phyloP scores from a whole-genome alignment of 2,329 filamentous ascomycete species.

The Orbilia brochopaga region DNA sequence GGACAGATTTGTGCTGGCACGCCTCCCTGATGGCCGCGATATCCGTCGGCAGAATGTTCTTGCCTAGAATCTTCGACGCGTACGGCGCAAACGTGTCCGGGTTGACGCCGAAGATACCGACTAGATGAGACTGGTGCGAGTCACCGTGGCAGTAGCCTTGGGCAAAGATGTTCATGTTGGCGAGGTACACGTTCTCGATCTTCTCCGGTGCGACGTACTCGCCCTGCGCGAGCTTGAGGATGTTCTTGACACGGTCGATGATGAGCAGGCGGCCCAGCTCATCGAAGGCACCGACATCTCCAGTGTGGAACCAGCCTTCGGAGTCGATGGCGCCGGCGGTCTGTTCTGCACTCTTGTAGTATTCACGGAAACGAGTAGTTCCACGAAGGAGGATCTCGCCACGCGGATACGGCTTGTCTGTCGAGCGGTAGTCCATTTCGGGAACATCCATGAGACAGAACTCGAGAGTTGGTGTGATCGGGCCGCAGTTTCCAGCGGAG shows the following conservation, averaged over 20 bases:
- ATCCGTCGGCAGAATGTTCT: conserved; percentile 70
- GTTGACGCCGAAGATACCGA: conserved; percentile 86
- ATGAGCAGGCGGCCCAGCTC: conserved; percentile 85
- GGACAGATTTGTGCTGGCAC: conserved; percentile 72
- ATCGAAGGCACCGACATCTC: conserved; percentile 87
- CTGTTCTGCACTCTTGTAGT: conserved; percentile 88
- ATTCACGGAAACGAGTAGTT: conserved; percentile 79
- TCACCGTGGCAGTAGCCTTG: conserved; percentile 90
- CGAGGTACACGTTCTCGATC: conserved; percentile 92
- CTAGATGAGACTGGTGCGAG: conserved; percentile 77
- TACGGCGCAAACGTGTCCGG: conserved; percentile 82
- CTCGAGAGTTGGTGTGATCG: conserved; percentile 71
- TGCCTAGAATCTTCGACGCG: conserved; percentile 76
- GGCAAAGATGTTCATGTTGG: conserved; percentile 76
- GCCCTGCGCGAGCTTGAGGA: conserved; percentile 96
- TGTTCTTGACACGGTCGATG: conserved; percentile 97
- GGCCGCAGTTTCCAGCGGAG: conserved; percentile 80
- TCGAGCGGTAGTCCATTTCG: conserved; percentile 88
- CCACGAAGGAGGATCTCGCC: conserved; percentile 88
- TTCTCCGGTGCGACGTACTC: conserved; percentile 98
- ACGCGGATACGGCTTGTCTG: conserved; percentile 86
- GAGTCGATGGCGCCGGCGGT: conserved; percentile 79
- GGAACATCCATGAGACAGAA: conserved; percentile 83
- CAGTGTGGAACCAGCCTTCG: conserved; percentile 97
- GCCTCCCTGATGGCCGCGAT: conserved; percentile 70